Evolutionary conservation across 441 rosid species (phyloP), one percentile per base, ranked within the genome.

Genomic region (Kokia cookei): DNA sequence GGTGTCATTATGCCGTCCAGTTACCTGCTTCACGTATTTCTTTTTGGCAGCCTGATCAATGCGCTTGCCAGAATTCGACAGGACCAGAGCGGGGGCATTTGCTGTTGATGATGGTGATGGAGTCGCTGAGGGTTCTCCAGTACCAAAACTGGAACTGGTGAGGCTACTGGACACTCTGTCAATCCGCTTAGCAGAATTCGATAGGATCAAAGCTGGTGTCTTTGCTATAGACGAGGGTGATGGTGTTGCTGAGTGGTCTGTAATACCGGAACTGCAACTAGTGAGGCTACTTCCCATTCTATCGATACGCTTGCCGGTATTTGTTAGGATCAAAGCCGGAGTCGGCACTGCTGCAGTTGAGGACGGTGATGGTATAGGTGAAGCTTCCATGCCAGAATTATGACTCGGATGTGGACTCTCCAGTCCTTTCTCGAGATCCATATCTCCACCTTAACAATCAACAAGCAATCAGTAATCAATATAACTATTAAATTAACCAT

Each of bases 11-110:
- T 94, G 93, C n/a, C 98, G 97, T 63, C 99, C 99, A 0, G 99
- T 94, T 48, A 94, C 98, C 78, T 94, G 99, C 84, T 94, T 94
- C 10, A 94, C 97, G 76, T 94, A 94, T 90, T 94, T 94, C 81
- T 91, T 94, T 78, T 88, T 94, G 4, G 89, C 91, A 1, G 97
- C 97, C 78, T 91, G 98, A 78, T 94, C 99, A 14, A 94, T 94
- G 63, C 83, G 78, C 75, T 94, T 94, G 47, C 96, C 97, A 0
- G 99, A 94, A 72, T 93, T 93, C 62, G 97, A 93, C 37, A 94
- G 77, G 65, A 94, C 98, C 75, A 94, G 81, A 79, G 98, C 98
- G 5, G 99, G 99, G 13, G 97, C 92, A 6, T 89, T 78, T 2
- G 75, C 12, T 7, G 89, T 80, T 29, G 98, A 86, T 9, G 98